Conservation (phyloP, 108 stramenopile species). For the Fragilaria radians region DNA sequence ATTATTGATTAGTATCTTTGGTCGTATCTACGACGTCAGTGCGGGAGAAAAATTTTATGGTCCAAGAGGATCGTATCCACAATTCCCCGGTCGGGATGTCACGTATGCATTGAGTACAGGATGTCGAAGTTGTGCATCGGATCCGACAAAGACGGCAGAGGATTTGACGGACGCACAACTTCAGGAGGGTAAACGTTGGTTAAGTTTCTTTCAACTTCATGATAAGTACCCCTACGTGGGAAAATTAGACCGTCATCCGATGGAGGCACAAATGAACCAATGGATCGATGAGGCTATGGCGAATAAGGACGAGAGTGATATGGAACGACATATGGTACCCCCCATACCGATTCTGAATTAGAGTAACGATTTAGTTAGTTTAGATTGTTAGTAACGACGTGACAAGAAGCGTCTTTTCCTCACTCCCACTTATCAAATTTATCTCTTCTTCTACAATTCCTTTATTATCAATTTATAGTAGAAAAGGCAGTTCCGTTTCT, state of each 20-base stretch:
- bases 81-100: slow-evolving; percentile 72
- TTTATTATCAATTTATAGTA: too few species aligned
- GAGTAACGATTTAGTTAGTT: too few species aligned
- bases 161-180: slow-evolving; percentile 51
- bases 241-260: neutral
- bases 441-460: too few species aligned
- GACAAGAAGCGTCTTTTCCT: too few species aligned
- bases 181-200: slow-evolving; percentile 64
- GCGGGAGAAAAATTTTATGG: slow-evolving; percentile 64
- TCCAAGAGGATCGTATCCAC: slow-evolving; percentile 42
- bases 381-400: too few species aligned
- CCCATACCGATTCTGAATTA: neutral
- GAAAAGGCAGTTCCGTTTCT: too few species aligned
- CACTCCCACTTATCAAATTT: too few species aligned
- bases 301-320: neutral
- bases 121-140: slow-evolving; percentile 41
- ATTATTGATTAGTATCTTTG: slow-evolving; percentile 53
- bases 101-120: slow-evolving; percentile 66
- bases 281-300: neutral
- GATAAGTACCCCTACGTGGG: slow-evolving; percentile 76
- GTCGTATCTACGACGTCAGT: slow-evolving; percentile 73
- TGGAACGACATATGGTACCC: neutral
- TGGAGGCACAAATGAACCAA: neutral
- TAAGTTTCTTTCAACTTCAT: slow-evolving; percentile 66
- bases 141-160: slow-evolving; percentile 30